Percentiles rank a stretch among this genome's conserved stretches.
phyloP scores from a whole-genome alignment of 176 grass and related monocot genomes.

The Calamus simplicifolius region DNA sequence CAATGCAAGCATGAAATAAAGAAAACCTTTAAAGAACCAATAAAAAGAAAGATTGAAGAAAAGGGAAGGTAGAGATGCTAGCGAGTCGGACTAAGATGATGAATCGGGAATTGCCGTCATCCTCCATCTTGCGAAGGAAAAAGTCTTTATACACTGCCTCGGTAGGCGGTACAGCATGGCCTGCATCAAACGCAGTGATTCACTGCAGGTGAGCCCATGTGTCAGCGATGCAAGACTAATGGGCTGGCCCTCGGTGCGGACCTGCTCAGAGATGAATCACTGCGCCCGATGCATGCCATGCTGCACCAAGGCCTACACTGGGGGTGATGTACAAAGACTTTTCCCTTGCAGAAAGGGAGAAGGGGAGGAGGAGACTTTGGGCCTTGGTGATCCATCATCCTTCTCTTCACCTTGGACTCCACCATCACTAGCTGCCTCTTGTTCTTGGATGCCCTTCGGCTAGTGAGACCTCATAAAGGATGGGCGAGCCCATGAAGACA shows the following conservation, averaged over 20 bases:
- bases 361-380: conserved; percentile 34
- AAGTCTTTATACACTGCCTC: too few relatives aligned
- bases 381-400: conserved; percentile 41
- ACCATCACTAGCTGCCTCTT: conserved; percentile 32
- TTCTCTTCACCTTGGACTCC: conserved; percentile 46
- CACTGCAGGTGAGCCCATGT: too few relatives aligned
- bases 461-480: not conserved
- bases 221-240: too few relatives aligned
- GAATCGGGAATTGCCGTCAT: conserved; percentile 78
- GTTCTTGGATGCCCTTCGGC: not conserved
- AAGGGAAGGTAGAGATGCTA: conserved; percentile 22
- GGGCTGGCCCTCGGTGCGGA: too few relatives aligned
- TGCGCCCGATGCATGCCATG: too few relatives aligned
- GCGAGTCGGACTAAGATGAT: conserved; percentile 87
- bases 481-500: conserved; percentile 5
- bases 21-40: not conserved
- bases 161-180: too few relatives aligned
- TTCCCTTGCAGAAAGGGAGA: conserved; percentile 46
- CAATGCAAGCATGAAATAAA: too few relatives aligned
- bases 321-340: too few relatives aligned
- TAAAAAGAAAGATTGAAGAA: not conserved
- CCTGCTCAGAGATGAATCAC: too few relatives aligned
- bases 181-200: too few relatives aligned
- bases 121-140: conserved; percentile 65
- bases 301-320: too few relatives aligned